Evolutionary conservation across 768 basidiomycete species (phyloP).

Genomic region (Tubosaeta sp.): DNA sequence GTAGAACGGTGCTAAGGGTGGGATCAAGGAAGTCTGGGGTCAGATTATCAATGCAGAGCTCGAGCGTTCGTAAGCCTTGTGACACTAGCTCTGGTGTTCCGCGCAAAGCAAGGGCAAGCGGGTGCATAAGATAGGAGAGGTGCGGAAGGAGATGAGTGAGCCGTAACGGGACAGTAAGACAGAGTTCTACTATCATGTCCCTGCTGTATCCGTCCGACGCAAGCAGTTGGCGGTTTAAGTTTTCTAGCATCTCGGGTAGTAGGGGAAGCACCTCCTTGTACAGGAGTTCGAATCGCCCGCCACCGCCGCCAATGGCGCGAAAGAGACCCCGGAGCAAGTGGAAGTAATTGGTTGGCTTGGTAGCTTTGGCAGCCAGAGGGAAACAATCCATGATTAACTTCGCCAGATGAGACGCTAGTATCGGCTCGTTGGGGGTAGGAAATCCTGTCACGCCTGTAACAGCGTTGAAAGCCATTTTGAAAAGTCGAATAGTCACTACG

Average conservation of each 20-base stretch:
- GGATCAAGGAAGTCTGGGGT: constrained; percentile 98
- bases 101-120: constrained; percentile 84
- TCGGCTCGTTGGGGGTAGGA: constrained; percentile 78
- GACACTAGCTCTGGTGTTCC: constrained; percentile 87
- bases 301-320: constrained; percentile 86
- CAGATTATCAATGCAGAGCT: constrained; percentile 98
- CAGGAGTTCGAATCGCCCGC: constrained; percentile 87
- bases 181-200: constrained; percentile 96
- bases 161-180: constrained; percentile 92
- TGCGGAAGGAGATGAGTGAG: constrained; percentile 95
- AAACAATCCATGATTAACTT: constrained; percentile 96
- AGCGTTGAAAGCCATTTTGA: constrained; percentile 93
- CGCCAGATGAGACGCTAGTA: constrained; percentile 88
- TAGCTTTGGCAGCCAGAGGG: constrained; percentile 85
- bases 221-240: constrained; percentile 83
- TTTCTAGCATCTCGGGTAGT: constrained; percentile 95
- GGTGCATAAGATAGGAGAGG: constrained; percentile 93
- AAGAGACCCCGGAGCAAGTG: constrained; percentile 89
- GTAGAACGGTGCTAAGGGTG: constrained; percentile 84
- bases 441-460: constrained; percentile 50
- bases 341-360: constrained; percentile 90
- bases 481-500: constrained; percentile 81
- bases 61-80: constrained; percentile 92
- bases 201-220: constrained; percentile 76
- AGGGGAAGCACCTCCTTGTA: constrained; percentile 97